Evolutionary conservation across 495 filamentous ascomycete species (phyloP), one percentile per base, ranked within the genome.

Genomic region (Daldinia decipiens): DNA sequence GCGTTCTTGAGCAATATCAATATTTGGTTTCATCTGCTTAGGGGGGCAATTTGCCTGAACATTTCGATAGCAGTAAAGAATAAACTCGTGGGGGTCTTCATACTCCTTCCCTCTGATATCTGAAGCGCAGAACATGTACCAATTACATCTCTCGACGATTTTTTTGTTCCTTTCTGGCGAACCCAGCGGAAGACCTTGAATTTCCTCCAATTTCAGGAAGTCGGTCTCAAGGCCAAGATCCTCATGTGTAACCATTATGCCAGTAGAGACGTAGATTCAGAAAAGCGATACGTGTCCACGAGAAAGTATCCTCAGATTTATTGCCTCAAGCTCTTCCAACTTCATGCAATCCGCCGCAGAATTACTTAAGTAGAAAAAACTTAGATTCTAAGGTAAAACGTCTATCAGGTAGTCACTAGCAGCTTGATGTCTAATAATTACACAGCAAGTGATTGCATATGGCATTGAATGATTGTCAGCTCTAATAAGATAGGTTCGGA

Each of bases 141-240:
- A 71, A 13, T 71, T 71, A 34, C 68, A 71, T 50, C 68, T 62
- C 8, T 27, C 31, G 19, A 71, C 39, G 11, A 71, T 71, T 27
- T 59, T 62, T 4, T 9, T 4, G 15, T 55, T 57, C 4, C 68
- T 60, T 12, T 55, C 26, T 12, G 43, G 12, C 15, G 21, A 38
- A 1, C 45, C 19, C 3, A 39, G 5, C n/a, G 17, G 13, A 12
- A 71, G 62, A 1, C 9, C 31, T 40, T 15, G 40, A 24, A 71
- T 62, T 13, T 36, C 9, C 13, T 39, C 29, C 5, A 43, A 21
- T 3, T 63, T 9, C 13, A 71, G 63, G 54, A 63, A 67, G 0
- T 59, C 21, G 1, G 40, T 53, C 27, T 59, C 47, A 21, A 67
- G 52, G 36, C 36, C 26, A 43, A 12, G 11, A 32, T 45, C 27